Conservation (phyloP, 1,284 basidiomycete genomes). For the Trichosporon asahii region DNA sequence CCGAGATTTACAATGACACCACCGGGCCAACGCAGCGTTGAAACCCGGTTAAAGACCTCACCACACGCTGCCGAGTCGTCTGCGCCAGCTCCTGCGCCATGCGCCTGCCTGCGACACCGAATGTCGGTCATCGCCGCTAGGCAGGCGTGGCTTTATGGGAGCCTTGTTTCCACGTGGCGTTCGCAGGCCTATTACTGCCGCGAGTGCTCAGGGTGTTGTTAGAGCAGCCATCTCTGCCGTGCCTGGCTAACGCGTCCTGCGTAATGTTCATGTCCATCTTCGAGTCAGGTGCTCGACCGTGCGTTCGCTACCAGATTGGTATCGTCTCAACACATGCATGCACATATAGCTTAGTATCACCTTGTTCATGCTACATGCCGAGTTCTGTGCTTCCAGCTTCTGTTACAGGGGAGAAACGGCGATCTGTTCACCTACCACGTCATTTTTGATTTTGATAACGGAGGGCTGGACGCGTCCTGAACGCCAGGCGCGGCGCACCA, state of each 20-base stretch:
- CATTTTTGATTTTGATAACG: constrained; percentile 14
- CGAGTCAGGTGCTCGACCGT: background rate
- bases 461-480: constrained; percentile 7
- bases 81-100: background rate
- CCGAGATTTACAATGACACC: background rate
- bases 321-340: background rate
- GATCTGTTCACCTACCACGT: background rate
- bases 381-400: background rate
- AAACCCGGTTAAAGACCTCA: constrained; percentile 2
- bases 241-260: background rate
- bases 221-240: constrained; percentile 3
- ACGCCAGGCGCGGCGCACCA: constrained; percentile 2
- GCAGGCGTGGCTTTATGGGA: background rate
- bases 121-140: background rate
- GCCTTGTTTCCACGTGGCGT: background rate
- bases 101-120: no score
- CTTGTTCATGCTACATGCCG: background rate
- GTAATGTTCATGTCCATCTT: constrained; percentile 1
- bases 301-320: no score
- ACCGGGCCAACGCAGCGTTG: background rate
- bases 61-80: constrained; percentile 8
- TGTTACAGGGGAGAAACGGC: background rate
- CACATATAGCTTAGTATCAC: no score
- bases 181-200: background rate
- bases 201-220: background rate